These are phyloP conservation scores for Tuber microsphaerosporum DNA, from an alignment of 495 filamentous ascomycete species.

Conservation along the genomic window DNA sequence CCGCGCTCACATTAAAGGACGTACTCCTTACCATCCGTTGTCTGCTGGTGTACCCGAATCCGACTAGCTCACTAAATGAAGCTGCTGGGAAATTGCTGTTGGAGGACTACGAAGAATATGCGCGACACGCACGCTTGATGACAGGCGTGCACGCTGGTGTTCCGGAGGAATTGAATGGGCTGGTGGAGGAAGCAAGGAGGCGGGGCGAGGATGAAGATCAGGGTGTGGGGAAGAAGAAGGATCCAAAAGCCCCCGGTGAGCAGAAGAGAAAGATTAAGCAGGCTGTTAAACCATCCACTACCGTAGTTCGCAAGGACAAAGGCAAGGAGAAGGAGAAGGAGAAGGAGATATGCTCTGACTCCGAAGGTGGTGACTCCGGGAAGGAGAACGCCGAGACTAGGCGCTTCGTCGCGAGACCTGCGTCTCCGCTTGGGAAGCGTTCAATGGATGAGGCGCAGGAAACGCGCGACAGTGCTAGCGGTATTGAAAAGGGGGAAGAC, in stretches of 20 bases:
- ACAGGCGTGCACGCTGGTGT: constrained; percentile 59
- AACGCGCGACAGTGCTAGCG: not conserved
- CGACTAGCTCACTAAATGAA: constrained; percentile 63
- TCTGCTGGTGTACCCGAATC: constrained; percentile 66
- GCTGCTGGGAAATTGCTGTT: constrained; percentile 56
- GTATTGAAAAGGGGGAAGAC: constrained; percentile 10
- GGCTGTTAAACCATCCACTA: constrained; percentile 19
- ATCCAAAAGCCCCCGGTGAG: constrained; percentile 28
- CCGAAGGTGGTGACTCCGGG: constrained; percentile 33
- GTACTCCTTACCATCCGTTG: constrained; percentile 63
- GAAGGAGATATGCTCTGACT: constrained; percentile 21
- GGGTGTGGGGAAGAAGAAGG: constrained; percentile 15
- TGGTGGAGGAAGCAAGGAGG: constrained; percentile 52
- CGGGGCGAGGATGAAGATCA: constrained; percentile 54
- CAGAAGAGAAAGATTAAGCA: constrained; percentile 29
- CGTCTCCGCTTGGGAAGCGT: constrained; percentile 31
- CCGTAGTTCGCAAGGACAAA: constrained; percentile 18
- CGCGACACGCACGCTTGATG: constrained; percentile 58
- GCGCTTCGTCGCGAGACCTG: constrained; percentile 8
- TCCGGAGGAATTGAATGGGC: constrained; percentile 45
- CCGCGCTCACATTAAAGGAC: constrained; percentile 55
- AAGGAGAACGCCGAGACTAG: constrained; percentile 35
- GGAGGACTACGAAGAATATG: constrained; percentile 58
- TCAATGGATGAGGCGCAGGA: constrained; percentile 10
- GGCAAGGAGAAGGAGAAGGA: constrained; percentile 8